Percentiles rank a stretch among this genome's conserved stretches.
Conservation (phyloP, 352 stramenopile species). For the Globisporangium uncinulatum region DNA sequence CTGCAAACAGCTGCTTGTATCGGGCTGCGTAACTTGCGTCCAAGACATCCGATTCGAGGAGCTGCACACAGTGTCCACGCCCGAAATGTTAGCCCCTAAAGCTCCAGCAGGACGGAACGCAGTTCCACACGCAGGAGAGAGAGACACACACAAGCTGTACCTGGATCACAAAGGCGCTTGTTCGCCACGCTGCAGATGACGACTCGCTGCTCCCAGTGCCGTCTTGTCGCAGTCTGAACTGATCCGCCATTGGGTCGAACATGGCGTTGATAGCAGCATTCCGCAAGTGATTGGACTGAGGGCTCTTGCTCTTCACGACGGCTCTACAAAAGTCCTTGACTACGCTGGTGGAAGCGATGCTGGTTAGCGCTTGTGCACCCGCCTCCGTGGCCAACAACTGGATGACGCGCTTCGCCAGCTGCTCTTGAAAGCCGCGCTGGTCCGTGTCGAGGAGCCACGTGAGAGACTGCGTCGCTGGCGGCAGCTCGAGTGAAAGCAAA, state of each 20-base stretch:
- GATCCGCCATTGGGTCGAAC: slow-evolving; percentile 14
- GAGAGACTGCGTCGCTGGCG: neutral
- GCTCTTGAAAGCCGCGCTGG: neutral
- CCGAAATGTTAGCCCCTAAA: no score
- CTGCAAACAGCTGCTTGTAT: slow-evolving; percentile 11
- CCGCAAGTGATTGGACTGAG: slow-evolving; percentile 20
- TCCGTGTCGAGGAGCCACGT: slow-evolving; percentile 10
- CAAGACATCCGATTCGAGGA: slow-evolving; percentile 10
- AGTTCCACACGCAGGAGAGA: neutral
- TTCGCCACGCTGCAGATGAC: neutral
- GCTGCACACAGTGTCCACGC: slow-evolving; percentile 1
- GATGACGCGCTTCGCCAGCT: slow-evolving; percentile 1
- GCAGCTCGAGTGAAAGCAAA: slow-evolving; percentile 3
- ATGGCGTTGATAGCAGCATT: slow-evolving; percentile 19
- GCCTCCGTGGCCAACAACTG: slow-evolving; percentile 4
- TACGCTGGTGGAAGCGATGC: slow-evolving; percentile 11
- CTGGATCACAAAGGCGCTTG: slow-evolving; percentile 12
- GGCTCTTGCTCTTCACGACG: slow-evolving; percentile 11
- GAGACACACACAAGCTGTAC: neutral
- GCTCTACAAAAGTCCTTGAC: slow-evolving; percentile 25
- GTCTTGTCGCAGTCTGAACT: slow-evolving; percentile 8
- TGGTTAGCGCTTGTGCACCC: slow-evolving; percentile 10
- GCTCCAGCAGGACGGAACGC: no score
- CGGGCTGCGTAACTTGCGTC: neutral
- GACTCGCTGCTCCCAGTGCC: neutral